Percentiles rank a stretch among this genome's conserved stretches.
phyloP scores from a whole-genome alignment of 805 yeast genomes.

The Metschnikowia continentalis region DNA sequence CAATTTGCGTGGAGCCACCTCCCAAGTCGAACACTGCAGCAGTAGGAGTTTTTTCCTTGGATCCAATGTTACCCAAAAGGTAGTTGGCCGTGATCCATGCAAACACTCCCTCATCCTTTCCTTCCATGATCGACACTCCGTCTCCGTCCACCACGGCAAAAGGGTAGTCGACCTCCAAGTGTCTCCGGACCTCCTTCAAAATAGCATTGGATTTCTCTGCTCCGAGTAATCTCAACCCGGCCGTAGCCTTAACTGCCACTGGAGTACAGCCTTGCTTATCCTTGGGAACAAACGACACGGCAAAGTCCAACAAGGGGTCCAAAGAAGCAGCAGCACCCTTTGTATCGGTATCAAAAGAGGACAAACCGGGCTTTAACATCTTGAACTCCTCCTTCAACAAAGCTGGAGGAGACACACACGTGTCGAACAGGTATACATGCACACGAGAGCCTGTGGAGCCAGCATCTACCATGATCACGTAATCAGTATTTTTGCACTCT shows the following conservation, averaged over 20 bases:
- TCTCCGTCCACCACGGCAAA: slow-evolving; percentile 85
- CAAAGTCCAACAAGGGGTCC: slow-evolving; percentile 74
- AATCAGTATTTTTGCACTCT: slow-evolving; percentile 46
- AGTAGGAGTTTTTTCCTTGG: slow-evolving; percentile 70
- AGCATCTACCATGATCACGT: slow-evolving; percentile 93
- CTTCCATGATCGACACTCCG: slow-evolving; percentile 92
- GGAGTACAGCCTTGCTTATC: slow-evolving; percentile 79
- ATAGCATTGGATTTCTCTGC: slow-evolving; percentile 67
- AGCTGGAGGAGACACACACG: slow-evolving; percentile 79
- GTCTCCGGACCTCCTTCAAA: slow-evolving; percentile 68
- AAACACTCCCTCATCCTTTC: slow-evolving; percentile 94
- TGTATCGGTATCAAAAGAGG: slow-evolving; percentile 76
- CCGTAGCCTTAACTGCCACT: slow-evolving; percentile 95
- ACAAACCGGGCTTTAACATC: slow-evolving; percentile 90
- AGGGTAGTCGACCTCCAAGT: slow-evolving; percentile 78
- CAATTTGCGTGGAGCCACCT: slow-evolving; percentile 98
- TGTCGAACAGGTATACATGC: slow-evolving; percentile 88
- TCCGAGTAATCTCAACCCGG: slow-evolving; percentile 88
- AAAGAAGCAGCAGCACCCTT: slow-evolving; percentile 85
- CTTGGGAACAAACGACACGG: slow-evolving; percentile 73
- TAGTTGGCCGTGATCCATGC: slow-evolving; percentile 98
- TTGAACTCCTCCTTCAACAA: slow-evolving; percentile 77
- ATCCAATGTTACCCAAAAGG: slow-evolving; percentile 88
- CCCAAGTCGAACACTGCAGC: slow-evolving; percentile 98
- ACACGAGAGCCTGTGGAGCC: slow-evolving; percentile 97